A percentile compares a stretch with the other conserved stretches of the same genome.
phyloP scores from a whole-genome alignment of 371 early-diverging fungal species.

The Rhizomucor miehei region DNA sequence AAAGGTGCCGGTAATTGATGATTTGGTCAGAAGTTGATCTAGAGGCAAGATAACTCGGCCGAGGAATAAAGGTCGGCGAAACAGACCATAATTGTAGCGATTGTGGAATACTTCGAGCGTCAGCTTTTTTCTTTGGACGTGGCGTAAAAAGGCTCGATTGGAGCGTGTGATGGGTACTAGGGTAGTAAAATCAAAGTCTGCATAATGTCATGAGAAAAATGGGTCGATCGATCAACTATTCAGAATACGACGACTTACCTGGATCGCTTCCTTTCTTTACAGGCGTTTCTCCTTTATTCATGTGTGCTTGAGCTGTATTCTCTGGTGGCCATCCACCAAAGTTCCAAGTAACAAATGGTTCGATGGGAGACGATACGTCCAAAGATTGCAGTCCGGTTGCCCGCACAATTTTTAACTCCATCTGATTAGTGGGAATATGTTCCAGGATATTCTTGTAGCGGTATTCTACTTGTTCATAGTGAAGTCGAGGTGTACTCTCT shows the following conservation, averaged over 20 bases:
- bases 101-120: constrained; percentile 71
- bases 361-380: constrained; percentile 57
- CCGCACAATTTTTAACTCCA: constrained; percentile 59
- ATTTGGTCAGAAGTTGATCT: constrained; percentile 55
- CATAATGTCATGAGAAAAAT: not conserved
- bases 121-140: constrained; percentile 66
- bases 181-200: constrained; percentile 58
- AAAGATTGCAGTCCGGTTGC: constrained; percentile 56
- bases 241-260: constrained; percentile 19
- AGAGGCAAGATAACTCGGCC: constrained; percentile 64
- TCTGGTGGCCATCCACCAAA: constrained; percentile 74
- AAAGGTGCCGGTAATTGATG: constrained; percentile 64
- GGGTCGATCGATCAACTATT: not conserved
- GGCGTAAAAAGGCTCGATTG: constrained; percentile 57
- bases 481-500: constrained; percentile 46
- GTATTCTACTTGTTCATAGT: constrained; percentile 63
- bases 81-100: constrained; percentile 55
- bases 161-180: constrained; percentile 63
- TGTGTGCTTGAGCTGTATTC: constrained; percentile 46
- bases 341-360: constrained; percentile 68
- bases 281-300: constrained; percentile 68
- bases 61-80: constrained; percentile 55
- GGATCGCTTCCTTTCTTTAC: constrained; percentile 47
- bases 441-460: constrained; percentile 50
- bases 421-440: constrained; percentile 63